A percentile compares a stretch with the other conserved stretches of the same genome.
Conservation (phyloP, 164 flowering plant genomes). For the Kingdonia uniflora region DNA sequence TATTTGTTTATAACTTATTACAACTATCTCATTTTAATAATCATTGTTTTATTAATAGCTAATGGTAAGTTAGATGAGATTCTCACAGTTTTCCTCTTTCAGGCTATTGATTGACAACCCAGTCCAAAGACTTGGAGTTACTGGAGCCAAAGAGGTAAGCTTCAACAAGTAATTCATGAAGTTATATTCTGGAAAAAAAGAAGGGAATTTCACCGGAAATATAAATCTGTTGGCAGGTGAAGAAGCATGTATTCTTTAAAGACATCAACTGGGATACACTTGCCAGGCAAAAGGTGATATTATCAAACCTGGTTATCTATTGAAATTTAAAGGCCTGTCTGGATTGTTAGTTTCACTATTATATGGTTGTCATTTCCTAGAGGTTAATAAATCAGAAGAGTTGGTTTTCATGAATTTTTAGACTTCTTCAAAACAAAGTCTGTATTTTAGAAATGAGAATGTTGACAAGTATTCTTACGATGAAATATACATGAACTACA, state of each 20-base stretch:
- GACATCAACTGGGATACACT: constrained; percentile 94
- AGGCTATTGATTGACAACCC: constrained; percentile 84
- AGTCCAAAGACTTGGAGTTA: constrained; percentile 89
- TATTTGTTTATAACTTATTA: too few species aligned
- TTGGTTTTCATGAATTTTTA: too few species aligned
- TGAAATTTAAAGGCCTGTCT: background rate
- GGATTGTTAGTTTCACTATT: too few species aligned
- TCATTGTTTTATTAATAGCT: too few species aligned
- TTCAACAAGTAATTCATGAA: constrained; percentile 1
- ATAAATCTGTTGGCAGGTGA: constrained; percentile 51
- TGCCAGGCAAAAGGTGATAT: constrained; percentile 81
- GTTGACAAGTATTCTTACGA: too few species aligned
- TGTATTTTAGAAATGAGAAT: too few species aligned
- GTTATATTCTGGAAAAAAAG: background rate
- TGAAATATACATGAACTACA: too few species aligned
- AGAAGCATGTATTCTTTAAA: constrained; percentile 67
- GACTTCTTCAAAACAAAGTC: too few species aligned
- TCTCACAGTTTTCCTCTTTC: constrained; percentile 9
- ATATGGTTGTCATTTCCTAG: constrained; percentile 6
- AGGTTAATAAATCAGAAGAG: too few species aligned
- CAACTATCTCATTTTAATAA: too few species aligned
- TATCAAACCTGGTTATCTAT: background rate
- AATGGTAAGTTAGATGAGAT: too few species aligned
- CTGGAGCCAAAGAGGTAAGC: constrained; percentile 84
- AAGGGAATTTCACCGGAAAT: constrained; percentile 1